Evolutionary conservation across 179 eudicot genomes (phyloP).

Genomic region (Vitellaria paradoxa): DNA sequence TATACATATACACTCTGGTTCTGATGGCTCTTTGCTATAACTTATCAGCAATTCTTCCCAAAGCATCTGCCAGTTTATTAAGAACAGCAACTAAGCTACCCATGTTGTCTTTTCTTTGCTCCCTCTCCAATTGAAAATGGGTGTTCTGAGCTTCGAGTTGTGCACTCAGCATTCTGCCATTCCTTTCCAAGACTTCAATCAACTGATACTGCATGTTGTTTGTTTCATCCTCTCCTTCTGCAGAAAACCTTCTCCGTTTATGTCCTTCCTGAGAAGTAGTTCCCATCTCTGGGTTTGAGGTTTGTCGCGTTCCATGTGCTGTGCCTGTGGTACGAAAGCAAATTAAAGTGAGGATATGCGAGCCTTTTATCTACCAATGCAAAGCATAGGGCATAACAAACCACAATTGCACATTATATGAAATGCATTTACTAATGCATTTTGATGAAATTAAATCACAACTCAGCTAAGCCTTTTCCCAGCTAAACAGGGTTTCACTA

Average conservation of each 20-base stretch:
- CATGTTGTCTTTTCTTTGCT: conserved; percentile 64
- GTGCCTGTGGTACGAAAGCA: conserved; percentile 34
- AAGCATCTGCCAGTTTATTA: conserved; percentile 76
- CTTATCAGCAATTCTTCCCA: conserved; percentile 87
- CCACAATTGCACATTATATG: background rate
- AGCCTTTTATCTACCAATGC: background rate
- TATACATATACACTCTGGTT: conserved; percentile 22
- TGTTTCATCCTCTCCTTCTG: conserved; percentile 35
- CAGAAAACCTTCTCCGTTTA: conserved; percentile 50
- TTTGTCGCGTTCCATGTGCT: conserved; percentile 33
- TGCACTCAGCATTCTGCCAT: conserved; percentile 51
- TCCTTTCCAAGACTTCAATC: conserved; percentile 62
- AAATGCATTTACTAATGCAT: background rate
- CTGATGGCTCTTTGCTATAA: conserved; percentile 33
- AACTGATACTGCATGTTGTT: conserved; percentile 37
- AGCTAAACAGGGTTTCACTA: too few species aligned
- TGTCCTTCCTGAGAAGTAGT: conserved; percentile 43
- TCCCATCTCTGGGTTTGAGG: conserved; percentile 36
- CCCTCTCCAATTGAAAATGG: conserved; percentile 57
- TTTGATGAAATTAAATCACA: background rate
- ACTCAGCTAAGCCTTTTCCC: too few species aligned
- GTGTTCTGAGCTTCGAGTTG: conserved; percentile 77
- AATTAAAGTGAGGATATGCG: background rate
- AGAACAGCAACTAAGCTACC: conserved; percentile 65
- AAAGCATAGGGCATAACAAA: background rate